phyloP scores from a whole-genome alignment of 164 flowering plant genomes.

The Magnolia kwangsiensis region DNA sequence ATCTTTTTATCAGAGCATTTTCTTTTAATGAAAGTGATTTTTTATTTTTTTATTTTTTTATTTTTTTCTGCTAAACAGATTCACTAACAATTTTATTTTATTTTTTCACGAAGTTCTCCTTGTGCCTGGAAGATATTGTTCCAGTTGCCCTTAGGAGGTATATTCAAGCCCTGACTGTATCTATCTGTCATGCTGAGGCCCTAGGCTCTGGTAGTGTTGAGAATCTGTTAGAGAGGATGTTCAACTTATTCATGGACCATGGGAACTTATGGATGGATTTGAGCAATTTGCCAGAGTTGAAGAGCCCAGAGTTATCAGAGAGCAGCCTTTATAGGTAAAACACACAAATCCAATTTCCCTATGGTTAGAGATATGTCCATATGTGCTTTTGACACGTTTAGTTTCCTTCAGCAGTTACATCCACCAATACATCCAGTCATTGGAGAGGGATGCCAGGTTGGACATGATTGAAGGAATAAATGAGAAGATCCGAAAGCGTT shows the following conservation, averaged over 20 bases:
- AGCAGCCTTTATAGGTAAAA: slow-evolving; percentile 68
- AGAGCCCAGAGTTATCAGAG: slow-evolving; percentile 64
- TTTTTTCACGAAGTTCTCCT: slow-evolving; percentile 62
- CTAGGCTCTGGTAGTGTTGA: slow-evolving; percentile 32
- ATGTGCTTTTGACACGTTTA: slow-evolving; percentile 1
- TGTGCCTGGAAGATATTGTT: slow-evolving; percentile 95
- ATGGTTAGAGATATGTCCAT: not conserved
- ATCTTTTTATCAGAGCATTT: no score
- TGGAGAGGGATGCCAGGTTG: no score
- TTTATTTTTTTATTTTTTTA: no score
- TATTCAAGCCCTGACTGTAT: slow-evolving; percentile 52
- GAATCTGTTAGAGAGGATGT: slow-evolving; percentile 71
- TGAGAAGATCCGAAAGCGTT: no score
- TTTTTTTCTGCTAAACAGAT: not conserved
- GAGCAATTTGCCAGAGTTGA: slow-evolving; percentile 70
- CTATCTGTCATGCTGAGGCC: slow-evolving; percentile 45
- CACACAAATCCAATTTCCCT: not conserved
- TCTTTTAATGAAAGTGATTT: not conserved
- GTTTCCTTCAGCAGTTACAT: slow-evolving; percentile 53
- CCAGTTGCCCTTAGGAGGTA: slow-evolving; percentile 91
- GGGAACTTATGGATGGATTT: slow-evolving; percentile 80
- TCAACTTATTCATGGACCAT: slow-evolving; percentile 81
- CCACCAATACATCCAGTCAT: slow-evolving; percentile 70
- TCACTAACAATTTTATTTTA: slow-evolving; percentile 6
- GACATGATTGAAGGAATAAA: no score